These are phyloP conservation scores for Colletotrichum sp. DNA, from an alignment of 2,329 filamentous ascomycete genomes.

Conservation along the genomic window DNA sequence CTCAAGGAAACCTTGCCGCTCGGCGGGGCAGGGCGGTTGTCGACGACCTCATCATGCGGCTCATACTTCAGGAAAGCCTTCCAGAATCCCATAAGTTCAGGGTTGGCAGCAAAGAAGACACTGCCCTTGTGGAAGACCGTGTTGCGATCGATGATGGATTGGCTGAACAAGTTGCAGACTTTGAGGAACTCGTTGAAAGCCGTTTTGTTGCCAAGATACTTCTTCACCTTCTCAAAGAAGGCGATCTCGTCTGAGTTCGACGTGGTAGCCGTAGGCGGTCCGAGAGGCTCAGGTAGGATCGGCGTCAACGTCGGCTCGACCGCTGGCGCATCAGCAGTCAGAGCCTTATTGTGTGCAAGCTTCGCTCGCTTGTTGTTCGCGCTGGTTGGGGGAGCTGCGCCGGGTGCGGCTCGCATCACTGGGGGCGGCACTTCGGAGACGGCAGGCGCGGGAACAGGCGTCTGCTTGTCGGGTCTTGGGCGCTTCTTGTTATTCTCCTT, in stretches of 20 bases:
- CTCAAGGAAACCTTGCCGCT: constrained; percentile 87
- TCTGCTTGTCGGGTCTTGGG: constrained; percentile 64
- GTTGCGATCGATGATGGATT: constrained; percentile 87
- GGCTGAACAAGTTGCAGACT: constrained; percentile 92
- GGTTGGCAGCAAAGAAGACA: constrained; percentile 85
- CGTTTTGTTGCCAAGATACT: constrained; percentile 90
- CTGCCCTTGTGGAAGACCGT: constrained; percentile 83
- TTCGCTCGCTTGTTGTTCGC: constrained; percentile 71
- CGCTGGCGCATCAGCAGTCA: constrained; percentile 61
- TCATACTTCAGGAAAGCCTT: constrained; percentile 83
- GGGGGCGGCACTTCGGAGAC: constrained; percentile 47
- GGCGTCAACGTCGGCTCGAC: constrained; percentile 90
- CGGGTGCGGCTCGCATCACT: constrained; percentile 23
- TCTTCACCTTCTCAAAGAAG: constrained; percentile 97
- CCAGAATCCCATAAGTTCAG: constrained; percentile 89
- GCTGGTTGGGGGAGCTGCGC: constrained; percentile 32
- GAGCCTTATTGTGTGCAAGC: constrained; percentile 68
- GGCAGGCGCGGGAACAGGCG: constrained; percentile 51
- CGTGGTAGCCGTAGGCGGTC: constrained; percentile 74
- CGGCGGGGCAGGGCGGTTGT: constrained; percentile 78
- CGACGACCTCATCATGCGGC: constrained; percentile 76
- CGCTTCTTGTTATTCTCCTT: constrained; percentile 89
- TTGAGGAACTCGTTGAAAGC: constrained; percentile 97
- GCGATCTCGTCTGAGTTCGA: constrained; percentile 84
- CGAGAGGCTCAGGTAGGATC: constrained; percentile 84